A percentile compares a stretch with the other conserved stretches of the same genome.
Evolutionary conservation across 2,329 filamentous ascomycete genomes (phyloP).

Genomic region (Pseudocercospora musae): DNA sequence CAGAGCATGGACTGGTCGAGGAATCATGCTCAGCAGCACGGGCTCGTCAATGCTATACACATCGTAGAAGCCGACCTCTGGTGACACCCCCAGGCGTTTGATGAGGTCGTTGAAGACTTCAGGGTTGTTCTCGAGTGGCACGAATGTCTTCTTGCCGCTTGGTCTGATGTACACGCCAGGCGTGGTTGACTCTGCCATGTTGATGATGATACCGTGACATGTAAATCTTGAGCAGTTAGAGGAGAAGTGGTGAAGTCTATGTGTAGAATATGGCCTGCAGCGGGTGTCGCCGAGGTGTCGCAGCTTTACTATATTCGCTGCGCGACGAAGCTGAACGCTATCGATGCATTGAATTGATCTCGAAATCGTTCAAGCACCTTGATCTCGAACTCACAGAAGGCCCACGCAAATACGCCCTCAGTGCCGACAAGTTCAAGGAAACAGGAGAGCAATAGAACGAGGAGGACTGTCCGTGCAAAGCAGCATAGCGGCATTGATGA

Average conservation of each 20-base stretch:
- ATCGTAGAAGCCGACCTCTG: constrained; percentile 51
- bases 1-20: constrained; percentile 53
- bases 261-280: not conserved
- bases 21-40: constrained; percentile 49
- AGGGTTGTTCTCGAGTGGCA: constrained; percentile 53
- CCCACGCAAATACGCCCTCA: no score
- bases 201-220: not conserved
- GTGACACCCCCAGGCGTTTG: constrained; percentile 48
- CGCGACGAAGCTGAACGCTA: not conserved
- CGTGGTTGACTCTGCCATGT: constrained; percentile 17
- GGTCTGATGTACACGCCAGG: constrained; percentile 27
- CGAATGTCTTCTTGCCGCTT: constrained; percentile 32
- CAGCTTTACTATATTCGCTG: not conserved
- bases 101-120: constrained; percentile 52
- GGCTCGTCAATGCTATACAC: constrained; percentile 52
- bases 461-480: no score
- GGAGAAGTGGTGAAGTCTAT: not conserved
- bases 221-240: not conserved
- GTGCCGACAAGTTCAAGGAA: no score
- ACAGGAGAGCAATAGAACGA: no score
- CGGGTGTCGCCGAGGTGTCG: not conserved
- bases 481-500: no score
- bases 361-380: no score
- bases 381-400: no score
- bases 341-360: not conserved